Evolutionary conservation across 1,139 yeast species (phyloP).

Genomic region (Debaryomyces udenii): DNA sequence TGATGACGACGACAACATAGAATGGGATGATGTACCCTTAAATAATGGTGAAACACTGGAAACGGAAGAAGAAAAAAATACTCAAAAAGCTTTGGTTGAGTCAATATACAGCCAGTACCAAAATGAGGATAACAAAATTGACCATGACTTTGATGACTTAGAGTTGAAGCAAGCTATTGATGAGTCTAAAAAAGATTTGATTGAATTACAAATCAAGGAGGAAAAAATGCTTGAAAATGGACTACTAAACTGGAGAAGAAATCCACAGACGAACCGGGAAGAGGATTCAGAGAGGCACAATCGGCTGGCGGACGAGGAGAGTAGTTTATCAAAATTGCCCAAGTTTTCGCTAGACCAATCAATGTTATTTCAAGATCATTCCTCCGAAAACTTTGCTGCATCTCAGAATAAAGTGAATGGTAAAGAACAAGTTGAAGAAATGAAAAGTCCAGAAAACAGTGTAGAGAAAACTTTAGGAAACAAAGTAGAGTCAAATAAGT

Average conservation of each 20-base stretch:
- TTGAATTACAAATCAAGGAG: slow-evolving; percentile 24
- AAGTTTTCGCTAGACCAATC: slow-evolving; percentile 6
- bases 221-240: slow-evolving; percentile 11
- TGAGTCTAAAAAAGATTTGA: slow-evolving; percentile 43
- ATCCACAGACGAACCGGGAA: neutral
- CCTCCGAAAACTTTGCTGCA: too few species aligned
- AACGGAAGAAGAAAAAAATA: slow-evolving; percentile 33
- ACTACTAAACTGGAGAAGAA: slow-evolving; percentile 9
- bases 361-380: too few species aligned
- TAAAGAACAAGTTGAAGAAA: too few species aligned
- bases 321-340: neutral
- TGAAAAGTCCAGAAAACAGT: too few species aligned
- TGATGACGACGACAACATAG: slow-evolving; percentile 42
- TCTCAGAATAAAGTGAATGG: too few species aligned
- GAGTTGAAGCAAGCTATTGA: slow-evolving; percentile 52
- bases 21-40: slow-evolving; percentile 65
- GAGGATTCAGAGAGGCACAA: neutral
- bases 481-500: too few species aligned
- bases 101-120: slow-evolving; percentile 40
- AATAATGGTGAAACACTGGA: slow-evolving; percentile 23
- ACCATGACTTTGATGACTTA: slow-evolving; percentile 26
- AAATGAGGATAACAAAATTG: slow-evolving; percentile 10
- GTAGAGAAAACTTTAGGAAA: too few species aligned
- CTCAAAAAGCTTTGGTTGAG: slow-evolving; percentile 37
- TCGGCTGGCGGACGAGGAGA: slow-evolving; percentile 6